Conservation (phyloP, 139 green algal species). For the Chlamydomonas asymmetrica region DNA sequence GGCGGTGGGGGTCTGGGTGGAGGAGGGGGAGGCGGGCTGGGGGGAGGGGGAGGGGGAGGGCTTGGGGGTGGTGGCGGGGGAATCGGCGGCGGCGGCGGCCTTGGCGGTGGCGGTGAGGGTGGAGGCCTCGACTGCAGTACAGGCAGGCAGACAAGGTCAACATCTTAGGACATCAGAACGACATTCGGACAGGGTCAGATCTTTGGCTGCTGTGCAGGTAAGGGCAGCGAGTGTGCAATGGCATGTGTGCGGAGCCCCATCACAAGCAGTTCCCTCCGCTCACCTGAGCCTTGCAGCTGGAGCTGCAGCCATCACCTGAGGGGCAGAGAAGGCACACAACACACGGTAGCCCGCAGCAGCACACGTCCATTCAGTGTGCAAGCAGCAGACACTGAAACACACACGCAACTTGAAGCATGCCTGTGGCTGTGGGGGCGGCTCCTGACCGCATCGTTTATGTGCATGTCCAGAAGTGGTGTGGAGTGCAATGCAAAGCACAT, state of each 20-base stretch:
- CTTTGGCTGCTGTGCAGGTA: too few relatives aligned
- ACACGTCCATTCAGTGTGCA: not conserved
- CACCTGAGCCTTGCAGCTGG: conserved; percentile 15
- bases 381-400: not conserved
- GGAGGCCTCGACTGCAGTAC: not conserved
- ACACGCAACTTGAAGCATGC: too few relatives aligned
- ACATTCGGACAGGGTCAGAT: too few relatives aligned
- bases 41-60: not conserved
- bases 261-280: too few relatives aligned
- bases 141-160: not conserved
- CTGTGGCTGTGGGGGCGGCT: too few relatives aligned
- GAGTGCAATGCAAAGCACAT: not conserved
- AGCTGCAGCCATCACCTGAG: conserved; percentile 8
- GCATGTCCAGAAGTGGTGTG: too few relatives aligned
- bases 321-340: not conserved
- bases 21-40: not conserved
- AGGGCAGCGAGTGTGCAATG: too few relatives aligned
- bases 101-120: not conserved
- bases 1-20: not conserved
- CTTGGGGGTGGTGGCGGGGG: not conserved
- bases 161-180: too few relatives aligned
- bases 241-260: too few relatives aligned
- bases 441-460: too few relatives aligned
- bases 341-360: not conserved
- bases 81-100: not conserved